These are phyloP conservation scores for Aspergillus uvarum DNA, from an alignment of 2,329 filamentous ascomycete species.

Conservation along the genomic window DNA sequence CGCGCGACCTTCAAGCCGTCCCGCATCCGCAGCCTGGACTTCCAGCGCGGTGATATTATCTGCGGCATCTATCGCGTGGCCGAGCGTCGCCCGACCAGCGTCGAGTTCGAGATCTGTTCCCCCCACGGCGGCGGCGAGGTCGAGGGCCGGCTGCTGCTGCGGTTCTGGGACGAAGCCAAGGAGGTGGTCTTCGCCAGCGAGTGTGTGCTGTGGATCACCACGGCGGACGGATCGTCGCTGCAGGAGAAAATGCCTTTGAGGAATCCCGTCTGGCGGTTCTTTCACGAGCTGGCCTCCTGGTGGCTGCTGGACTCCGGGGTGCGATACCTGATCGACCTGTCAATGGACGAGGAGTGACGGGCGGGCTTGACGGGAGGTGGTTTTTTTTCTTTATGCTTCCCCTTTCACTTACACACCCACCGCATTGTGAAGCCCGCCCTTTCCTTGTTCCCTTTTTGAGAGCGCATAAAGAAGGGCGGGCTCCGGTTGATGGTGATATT, in stretches of 20 bases:
- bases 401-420: neutral
- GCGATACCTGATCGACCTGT: constrained; percentile 28
- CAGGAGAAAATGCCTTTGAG: constrained; percentile 31
- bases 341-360: constrained; percentile 8
- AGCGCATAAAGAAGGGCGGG: neutral
- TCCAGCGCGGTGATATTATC: constrained; percentile 31
- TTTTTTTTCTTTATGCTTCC: neutral
- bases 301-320: constrained; percentile 39
- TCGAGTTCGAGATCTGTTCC: constrained; percentile 33
- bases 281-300: constrained; percentile 38
- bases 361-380: neutral
- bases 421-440: too few species aligned
- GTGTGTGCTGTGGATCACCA: constrained; percentile 32
- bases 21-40: constrained; percentile 29
- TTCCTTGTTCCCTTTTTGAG: neutral
- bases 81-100: constrained; percentile 23
- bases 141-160: constrained; percentile 28
- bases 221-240: constrained; percentile 9
- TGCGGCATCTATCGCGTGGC: constrained; percentile 34
- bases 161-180: constrained; percentile 18
- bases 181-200: constrained; percentile 29
- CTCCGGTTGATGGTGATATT: neutral
- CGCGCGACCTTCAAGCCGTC: constrained; percentile 26
- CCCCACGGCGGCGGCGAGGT: constrained; percentile 12
- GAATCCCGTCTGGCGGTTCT: constrained; percentile 25